Conservation (phyloP, 2,329 filamentous ascomycete species). For the Exophiala viscosa region DNA sequence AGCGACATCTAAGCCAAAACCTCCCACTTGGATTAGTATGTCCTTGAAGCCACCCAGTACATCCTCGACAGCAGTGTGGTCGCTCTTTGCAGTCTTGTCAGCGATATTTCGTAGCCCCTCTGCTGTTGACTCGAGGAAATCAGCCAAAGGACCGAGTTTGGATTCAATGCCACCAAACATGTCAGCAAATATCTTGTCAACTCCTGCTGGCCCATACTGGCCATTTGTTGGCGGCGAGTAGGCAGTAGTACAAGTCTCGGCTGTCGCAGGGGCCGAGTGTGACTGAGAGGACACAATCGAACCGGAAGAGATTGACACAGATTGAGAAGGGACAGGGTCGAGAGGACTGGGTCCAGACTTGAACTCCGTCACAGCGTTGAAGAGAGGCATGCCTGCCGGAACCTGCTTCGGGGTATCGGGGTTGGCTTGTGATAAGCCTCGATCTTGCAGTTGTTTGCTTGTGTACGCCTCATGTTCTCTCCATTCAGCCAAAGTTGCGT, state of each 20-base stretch:
- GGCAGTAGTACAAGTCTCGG: not conserved
- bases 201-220: conserved; percentile 32
- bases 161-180: conserved; percentile 37
- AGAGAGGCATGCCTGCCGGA: not conserved
- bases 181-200: conserved; percentile 36
- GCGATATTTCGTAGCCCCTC: conserved; percentile 35
- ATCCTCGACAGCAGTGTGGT: conserved; percentile 37
- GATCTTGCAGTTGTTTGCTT: conserved; percentile 14
- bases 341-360: too few species aligned
- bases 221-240: not conserved
- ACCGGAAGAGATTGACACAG: too few species aligned
- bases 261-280: not conserved
- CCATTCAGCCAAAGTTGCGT: conserved; percentile 23
- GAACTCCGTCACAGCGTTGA: too few species aligned
- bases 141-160: conserved; percentile 36
- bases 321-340: too few species aligned
- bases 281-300: not conserved
- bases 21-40: conserved; percentile 41
- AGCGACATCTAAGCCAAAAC: conserved; percentile 21
- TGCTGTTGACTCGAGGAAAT: conserved; percentile 38
- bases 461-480: conserved; percentile 25
- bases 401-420: not conserved
- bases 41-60: conserved; percentile 38
- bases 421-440: not conserved
- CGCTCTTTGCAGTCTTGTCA: conserved; percentile 35